Evolutionary conservation across 208 protist species (phyloP).

Genomic region (Naegleria gruberi): DNA sequence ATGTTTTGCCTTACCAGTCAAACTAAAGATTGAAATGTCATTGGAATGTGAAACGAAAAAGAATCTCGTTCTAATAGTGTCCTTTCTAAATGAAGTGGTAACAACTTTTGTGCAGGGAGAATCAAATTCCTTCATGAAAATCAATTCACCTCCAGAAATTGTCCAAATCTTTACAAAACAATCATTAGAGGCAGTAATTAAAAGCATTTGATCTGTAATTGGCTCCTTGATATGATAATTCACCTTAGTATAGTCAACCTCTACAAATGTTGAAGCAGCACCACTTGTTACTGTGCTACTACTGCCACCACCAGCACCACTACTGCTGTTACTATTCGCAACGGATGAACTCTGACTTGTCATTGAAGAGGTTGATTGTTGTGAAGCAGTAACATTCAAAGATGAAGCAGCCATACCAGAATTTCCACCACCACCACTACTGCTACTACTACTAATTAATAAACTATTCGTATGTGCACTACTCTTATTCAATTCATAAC

Average conservation of each 20-base stretch:
- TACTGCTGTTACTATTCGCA: too few species aligned
- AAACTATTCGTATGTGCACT: not conserved
- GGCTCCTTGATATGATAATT: not conserved
- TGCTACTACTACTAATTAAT: not conserved
- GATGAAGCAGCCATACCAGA: too few species aligned
- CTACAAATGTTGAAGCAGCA: too few species aligned
- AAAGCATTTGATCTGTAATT: not conserved
- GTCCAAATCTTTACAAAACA: not conserved
- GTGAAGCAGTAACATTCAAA: not conserved
- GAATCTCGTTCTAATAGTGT: not conserved
- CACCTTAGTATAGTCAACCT: not conserved
- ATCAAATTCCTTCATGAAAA: not conserved
- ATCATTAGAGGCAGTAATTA: not conserved
- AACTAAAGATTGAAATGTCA: not conserved
- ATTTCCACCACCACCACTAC: too few species aligned
- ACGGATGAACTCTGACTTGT: too few species aligned
- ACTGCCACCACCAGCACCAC: too few species aligned
- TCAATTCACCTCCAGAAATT: not conserved
- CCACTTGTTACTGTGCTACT: too few species aligned
- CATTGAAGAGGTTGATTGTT: too few species aligned
- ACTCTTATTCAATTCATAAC: not conserved
- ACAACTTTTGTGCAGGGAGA: not conserved
- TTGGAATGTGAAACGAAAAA: not conserved
- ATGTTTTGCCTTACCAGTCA: not conserved
- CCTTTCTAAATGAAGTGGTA: not conserved